A percentile compares a stretch with the other conserved stretches of the same genome.
phyloP scores from a whole-genome alignment of 2,329 filamentous ascomycete species.

The Monosporascus sp. region DNA sequence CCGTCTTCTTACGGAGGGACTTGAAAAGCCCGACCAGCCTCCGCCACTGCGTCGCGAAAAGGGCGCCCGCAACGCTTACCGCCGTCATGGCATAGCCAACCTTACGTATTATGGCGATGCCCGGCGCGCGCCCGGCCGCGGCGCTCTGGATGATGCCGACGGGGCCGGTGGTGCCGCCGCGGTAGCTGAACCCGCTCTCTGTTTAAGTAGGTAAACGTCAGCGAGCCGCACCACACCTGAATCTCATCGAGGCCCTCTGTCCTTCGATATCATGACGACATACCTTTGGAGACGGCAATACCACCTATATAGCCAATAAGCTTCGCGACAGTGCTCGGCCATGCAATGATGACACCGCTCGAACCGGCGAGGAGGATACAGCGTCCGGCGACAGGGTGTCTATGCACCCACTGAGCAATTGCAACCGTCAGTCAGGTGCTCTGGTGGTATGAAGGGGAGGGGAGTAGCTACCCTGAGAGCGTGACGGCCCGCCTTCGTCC shows the following conservation, averaged over 20 bases:
- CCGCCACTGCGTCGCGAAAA: not conserved
- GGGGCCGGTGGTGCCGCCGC: not conserved
- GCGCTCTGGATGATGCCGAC: constrained; percentile 1
- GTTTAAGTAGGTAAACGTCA: not conserved
- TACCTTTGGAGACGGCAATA: not conserved
- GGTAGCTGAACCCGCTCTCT: constrained; percentile 1
- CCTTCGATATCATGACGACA: not conserved
- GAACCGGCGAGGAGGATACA: not conserved
- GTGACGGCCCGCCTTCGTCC: not conserved
- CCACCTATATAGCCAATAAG: not conserved
- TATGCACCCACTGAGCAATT: not conserved
- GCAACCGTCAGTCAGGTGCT: not conserved
- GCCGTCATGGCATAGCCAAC: not conserved
- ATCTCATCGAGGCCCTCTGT: not conserved
- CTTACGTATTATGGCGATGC: not conserved
- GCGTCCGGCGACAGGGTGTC: not conserved
- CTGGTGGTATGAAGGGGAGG: not conserved
- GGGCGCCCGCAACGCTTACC: not conserved
- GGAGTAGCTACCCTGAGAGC: not conserved
- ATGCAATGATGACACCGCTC: not conserved
- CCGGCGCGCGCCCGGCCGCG: not conserved
- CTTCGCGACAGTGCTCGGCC: constrained; percentile 1
- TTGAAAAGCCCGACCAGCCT: not conserved
- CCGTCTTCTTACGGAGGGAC: not conserved
- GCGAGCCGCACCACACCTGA: not conserved